These are phyloP conservation scores for Rosa multiflora DNA, from an alignment of 306 rosid species.

Conservation along the genomic window DNA sequence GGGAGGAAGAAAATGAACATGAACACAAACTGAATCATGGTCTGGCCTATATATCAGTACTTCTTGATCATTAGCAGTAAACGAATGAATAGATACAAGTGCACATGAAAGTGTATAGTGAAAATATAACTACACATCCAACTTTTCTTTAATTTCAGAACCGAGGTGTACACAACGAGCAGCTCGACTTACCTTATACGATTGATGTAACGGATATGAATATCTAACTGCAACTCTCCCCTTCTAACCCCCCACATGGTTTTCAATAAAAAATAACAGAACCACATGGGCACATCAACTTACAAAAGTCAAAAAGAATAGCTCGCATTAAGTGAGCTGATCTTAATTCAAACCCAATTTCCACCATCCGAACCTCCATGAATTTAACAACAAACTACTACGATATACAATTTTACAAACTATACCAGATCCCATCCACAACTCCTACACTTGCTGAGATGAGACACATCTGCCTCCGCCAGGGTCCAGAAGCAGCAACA, in stretches of 20 bases:
- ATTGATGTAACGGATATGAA: slow-evolving; percentile 4
- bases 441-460: slow-evolving; percentile 36
- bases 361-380: slow-evolving; percentile 52
- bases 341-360: slow-evolving; percentile 50
- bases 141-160: not conserved
- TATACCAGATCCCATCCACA: slow-evolving; percentile 47
- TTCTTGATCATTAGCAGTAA: not conserved
- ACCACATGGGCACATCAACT: slow-evolving; percentile 67
- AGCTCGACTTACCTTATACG: slow-evolving; percentile 15
- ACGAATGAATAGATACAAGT: not conserved
- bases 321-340: slow-evolving; percentile 52
- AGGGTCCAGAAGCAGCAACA: slow-evolving; percentile 32
- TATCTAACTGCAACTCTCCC: slow-evolving; percentile 28
- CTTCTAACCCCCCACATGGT: slow-evolving; percentile 65
- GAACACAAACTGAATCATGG: too few species aligned
- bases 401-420: slow-evolving; percentile 90
- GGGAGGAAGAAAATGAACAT: too few species aligned
- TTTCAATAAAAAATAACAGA: slow-evolving; percentile 64
- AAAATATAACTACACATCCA: not conserved
- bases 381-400: slow-evolving; percentile 53
- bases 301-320: slow-evolving; percentile 65
- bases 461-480: slow-evolving; percentile 33
- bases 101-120: not conserved
- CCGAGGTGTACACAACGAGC: not conserved
- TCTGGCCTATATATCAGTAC: too few species aligned